phyloP scores from a whole-genome alignment of 192 early-diverging fungal species.

The Chytriomyces confervae region DNA sequence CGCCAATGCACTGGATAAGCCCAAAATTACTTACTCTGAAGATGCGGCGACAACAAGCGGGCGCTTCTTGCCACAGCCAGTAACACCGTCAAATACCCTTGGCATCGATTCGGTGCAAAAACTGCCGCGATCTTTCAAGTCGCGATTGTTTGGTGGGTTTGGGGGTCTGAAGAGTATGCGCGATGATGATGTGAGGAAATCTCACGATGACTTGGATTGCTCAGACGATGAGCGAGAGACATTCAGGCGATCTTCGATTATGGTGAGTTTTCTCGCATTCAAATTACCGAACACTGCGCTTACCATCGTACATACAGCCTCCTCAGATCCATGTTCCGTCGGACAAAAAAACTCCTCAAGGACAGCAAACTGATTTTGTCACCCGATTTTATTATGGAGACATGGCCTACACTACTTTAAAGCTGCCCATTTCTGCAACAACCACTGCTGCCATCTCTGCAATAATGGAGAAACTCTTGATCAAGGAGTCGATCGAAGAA shows the following conservation, averaged over 20 bases:
- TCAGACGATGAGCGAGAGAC: background rate
- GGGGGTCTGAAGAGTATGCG: background rate
- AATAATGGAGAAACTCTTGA: slow-evolving; percentile 46
- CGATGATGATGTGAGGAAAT: background rate
- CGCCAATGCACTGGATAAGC: background rate
- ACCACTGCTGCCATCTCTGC: slow-evolving; percentile 29
- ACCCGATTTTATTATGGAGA: slow-evolving; percentile 55
- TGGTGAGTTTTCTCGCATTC: background rate
- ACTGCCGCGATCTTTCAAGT: slow-evolving; percentile 12
- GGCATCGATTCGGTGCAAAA: background rate
- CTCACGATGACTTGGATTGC: background rate
- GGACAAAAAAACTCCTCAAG: background rate
- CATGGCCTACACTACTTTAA: slow-evolving; percentile 50
- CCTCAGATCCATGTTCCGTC: background rate
- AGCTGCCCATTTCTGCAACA: slow-evolving; percentile 38
- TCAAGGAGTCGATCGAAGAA: slow-evolving; percentile 45
- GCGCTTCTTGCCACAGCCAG: background rate
- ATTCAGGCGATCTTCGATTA: background rate
- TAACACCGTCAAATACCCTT: background rate
- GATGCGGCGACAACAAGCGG: background rate
- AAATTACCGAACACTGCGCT: background rate
- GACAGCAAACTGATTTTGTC: slow-evolving; percentile 25
- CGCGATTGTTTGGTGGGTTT: slow-evolving; percentile 20
- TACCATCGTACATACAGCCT: background rate
- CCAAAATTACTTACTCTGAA: background rate